phyloP scores from a whole-genome alignment of 1,284 basidiomycete species.

The Earliella scabrosa region DNA sequence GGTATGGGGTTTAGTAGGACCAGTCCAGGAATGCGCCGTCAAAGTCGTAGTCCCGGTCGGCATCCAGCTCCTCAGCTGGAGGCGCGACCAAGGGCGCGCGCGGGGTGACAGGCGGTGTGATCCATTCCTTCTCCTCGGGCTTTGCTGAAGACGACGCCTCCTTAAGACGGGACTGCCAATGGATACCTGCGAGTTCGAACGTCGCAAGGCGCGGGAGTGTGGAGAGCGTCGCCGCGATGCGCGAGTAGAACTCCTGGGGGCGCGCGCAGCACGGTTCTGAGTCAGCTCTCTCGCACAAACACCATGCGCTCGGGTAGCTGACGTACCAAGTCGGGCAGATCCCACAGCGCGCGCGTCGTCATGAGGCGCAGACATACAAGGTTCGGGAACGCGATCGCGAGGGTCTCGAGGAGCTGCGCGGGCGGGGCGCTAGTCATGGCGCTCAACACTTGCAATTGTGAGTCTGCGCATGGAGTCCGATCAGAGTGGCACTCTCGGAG shows the following conservation, averaged over 20 bases:
- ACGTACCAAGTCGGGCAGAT: slow-evolving; percentile 39
- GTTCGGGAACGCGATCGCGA: slow-evolving; percentile 38
- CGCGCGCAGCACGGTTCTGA: slow-evolving; percentile 10
- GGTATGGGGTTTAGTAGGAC: slow-evolving; percentile 28
- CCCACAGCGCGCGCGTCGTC: slow-evolving; percentile 38
- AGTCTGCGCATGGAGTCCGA: slow-evolving; percentile 6
- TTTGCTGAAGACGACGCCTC: slow-evolving; percentile 15
- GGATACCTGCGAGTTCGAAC: slow-evolving; percentile 75
- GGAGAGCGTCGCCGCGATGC: slow-evolving; percentile 59
- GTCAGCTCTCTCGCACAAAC: slow-evolving; percentile 11
- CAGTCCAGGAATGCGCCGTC: slow-evolving; percentile 36
- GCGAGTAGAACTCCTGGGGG: slow-evolving; percentile 61
- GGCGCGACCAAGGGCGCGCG: slow-evolving; percentile 21
- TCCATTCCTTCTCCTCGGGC: slow-evolving; percentile 34
- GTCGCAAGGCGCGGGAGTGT: slow-evolving; percentile 57
- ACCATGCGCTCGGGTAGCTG: not conserved
- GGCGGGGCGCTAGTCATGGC: slow-evolving; percentile 40
- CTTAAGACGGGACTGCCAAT: slow-evolving; percentile 52
- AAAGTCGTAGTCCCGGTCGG: slow-evolving; percentile 32
- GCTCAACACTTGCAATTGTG: slow-evolving; percentile 34
- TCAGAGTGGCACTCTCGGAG: slow-evolving; percentile 11
- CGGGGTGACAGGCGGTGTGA: slow-evolving; percentile 36
- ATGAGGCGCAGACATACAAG: slow-evolving; percentile 39
- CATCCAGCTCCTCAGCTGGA: slow-evolving; percentile 9
- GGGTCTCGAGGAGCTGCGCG: slow-evolving; percentile 37